These are phyloP conservation scores for Thymus quinquecostatus DNA, from an alignment of 257 asterid species.

Conservation along the genomic window DNA sequence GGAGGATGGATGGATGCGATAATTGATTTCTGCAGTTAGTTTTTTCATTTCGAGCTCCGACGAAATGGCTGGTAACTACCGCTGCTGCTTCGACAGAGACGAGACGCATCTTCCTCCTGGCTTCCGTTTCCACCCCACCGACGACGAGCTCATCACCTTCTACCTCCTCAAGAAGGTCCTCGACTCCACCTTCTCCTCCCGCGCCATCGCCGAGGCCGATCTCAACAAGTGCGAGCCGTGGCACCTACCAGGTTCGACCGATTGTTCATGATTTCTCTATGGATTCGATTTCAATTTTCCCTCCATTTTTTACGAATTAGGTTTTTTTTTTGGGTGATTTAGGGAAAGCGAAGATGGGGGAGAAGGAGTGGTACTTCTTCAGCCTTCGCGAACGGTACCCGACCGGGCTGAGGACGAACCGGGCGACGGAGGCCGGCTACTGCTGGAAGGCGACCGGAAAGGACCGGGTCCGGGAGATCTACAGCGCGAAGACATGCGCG, in stretches of 20 bases:
- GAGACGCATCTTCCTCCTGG: slow-evolving; percentile 73
- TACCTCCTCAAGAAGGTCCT: slow-evolving; percentile 82
- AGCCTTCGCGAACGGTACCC: slow-evolving; percentile 85
- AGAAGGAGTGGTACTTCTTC: slow-evolving; percentile 92
- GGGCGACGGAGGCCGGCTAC: slow-evolving; percentile 93
- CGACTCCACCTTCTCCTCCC: slow-evolving; percentile 56
- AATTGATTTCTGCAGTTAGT: background rate
- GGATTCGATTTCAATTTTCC: background rate
- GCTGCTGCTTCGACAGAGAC: slow-evolving; percentile 34
- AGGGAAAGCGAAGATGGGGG: slow-evolving; percentile 91
- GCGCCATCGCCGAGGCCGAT: slow-evolving; percentile 87
- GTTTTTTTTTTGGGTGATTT: background rate
- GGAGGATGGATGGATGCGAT: background rate
- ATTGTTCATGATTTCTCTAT: background rate
- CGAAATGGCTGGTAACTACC: background rate
- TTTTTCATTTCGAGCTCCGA: background rate
- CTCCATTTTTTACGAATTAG: background rate
- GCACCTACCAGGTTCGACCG: slow-evolving; percentile 69
- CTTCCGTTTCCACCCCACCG: slow-evolving; percentile 88
- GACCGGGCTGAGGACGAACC: slow-evolving; percentile 82
- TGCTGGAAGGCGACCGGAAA: slow-evolving; percentile 99
- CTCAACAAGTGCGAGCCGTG: slow-evolving; percentile 94
- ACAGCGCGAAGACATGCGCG: slow-evolving; percentile 59
- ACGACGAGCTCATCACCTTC: slow-evolving; percentile 83
- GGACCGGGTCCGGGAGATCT: slow-evolving; percentile 84